A percentile compares a stretch with the other conserved stretches of the same genome.
These are phyloP conservation scores for Jackrogersella multiformis DNA, from an alignment of 495 filamentous ascomycete genomes.

Conservation along the genomic window DNA sequence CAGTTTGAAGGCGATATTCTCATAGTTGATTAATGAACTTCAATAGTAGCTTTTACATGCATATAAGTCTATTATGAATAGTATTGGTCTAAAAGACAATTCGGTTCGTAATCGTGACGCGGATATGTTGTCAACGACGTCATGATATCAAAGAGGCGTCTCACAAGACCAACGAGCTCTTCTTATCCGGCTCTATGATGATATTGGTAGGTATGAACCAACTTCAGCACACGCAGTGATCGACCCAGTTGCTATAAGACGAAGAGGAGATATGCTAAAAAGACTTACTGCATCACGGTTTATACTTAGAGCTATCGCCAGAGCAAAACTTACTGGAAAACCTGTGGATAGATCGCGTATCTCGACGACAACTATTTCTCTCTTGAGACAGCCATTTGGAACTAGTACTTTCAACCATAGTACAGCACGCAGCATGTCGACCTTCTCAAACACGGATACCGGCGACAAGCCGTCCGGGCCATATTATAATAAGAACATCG, in stretches of 20 bases:
- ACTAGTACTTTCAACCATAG: background rate
- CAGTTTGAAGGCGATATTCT: too few species aligned
- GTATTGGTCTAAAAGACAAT: background rate
- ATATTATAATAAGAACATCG: conserved; percentile 78
- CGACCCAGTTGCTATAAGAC: conserved; percentile 13
- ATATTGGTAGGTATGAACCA: conserved; percentile 6
- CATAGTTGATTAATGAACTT: too few species aligned
- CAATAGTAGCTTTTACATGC: background rate
- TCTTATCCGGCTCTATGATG: conserved; percentile 25
- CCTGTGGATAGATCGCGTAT: background rate
- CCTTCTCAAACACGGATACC: conserved; percentile 68
- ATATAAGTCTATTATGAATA: background rate
- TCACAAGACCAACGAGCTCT: conserved; percentile 14
- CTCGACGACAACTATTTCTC: background rate
- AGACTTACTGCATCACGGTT: background rate
- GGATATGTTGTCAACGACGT: conserved; percentile 27
- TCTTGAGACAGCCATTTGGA: background rate
- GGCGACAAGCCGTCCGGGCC: conserved; percentile 72
- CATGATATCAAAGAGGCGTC: conserved; percentile 18
- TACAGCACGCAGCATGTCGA: conserved; percentile 38
- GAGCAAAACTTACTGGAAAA: background rate
- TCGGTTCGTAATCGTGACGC: conserved; percentile 38
- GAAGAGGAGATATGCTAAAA: conserved; percentile 21
- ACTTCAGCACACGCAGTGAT: conserved; percentile 9
- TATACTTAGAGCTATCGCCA: background rate